These are phyloP conservation scores for Euptelea pleiosperma DNA, from an alignment of 164 flowering plant genomes.

Conservation along the genomic window DNA sequence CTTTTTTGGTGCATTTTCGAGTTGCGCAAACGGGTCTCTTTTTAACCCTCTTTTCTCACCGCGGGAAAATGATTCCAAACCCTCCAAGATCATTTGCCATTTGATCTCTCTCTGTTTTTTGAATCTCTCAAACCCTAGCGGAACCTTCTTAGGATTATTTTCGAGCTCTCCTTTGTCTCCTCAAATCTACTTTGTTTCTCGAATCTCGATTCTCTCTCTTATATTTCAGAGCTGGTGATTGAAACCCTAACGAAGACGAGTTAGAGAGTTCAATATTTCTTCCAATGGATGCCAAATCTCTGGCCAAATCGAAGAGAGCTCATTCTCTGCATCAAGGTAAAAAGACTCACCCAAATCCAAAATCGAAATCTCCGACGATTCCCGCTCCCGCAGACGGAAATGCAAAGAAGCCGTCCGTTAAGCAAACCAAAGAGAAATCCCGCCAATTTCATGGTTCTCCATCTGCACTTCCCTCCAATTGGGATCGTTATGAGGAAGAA, in stretches of 20 bases:
- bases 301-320: conserved; percentile 78
- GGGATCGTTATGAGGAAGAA: conserved; percentile 70
- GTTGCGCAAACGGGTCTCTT: too few relatives aligned
- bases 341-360: conserved; percentile 35
- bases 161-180: too few relatives aligned
- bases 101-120: too few relatives aligned
- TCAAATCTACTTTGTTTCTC: too few relatives aligned
- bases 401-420: conserved; percentile 23
- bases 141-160: too few relatives aligned
- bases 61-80: too few relatives aligned
- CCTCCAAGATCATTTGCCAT: too few relatives aligned
- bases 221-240: too few relatives aligned
- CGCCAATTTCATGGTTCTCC: conserved; percentile 16
- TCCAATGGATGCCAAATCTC: conserved; percentile 61
- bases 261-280: not conserved
- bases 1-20: too few relatives aligned
- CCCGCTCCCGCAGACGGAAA: conserved; percentile 9
- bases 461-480: conserved; percentile 54
- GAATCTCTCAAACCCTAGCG: too few relatives aligned
- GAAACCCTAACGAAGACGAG: conserved; percentile 2
- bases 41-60: too few relatives aligned
- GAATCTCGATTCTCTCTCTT: too few relatives aligned
- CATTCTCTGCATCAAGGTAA: conserved; percentile 59
- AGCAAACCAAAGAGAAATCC: conserved; percentile 27
- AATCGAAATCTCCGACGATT: conserved; percentile 27